Percentiles rank a stretch among this genome's conserved stretches.
These are phyloP conservation scores for Aristolochia contorta DNA, from an alignment of 164 flowering plant species.

Conservation along the genomic window DNA sequence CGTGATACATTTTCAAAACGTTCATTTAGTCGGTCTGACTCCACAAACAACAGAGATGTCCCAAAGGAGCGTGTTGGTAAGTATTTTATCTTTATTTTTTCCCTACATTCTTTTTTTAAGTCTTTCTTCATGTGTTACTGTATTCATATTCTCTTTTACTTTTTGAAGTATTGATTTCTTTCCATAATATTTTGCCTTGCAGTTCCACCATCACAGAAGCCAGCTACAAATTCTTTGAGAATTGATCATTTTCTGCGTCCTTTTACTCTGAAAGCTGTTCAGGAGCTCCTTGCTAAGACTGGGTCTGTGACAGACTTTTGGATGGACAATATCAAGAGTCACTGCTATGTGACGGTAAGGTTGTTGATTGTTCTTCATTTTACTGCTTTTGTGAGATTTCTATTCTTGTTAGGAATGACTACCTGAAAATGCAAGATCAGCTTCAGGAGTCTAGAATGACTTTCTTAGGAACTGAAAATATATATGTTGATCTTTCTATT, in stretches of 20 bases:
- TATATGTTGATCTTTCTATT: no score
- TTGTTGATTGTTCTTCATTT: no score
- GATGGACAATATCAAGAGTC: constrained; percentile 99
- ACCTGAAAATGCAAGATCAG: no score
- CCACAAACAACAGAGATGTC: constrained; percentile 36
- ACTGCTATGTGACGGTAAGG: constrained; percentile 80
- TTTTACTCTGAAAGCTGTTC: constrained; percentile 89
- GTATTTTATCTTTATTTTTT: constrained; percentile 9
- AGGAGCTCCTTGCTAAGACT: constrained; percentile 85
- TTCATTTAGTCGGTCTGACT: constrained; percentile 40
- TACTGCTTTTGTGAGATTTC: no score
- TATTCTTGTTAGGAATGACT: no score
- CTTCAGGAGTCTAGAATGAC: no score
- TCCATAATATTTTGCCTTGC: constrained; percentile 7
- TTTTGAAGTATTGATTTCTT: background rate
- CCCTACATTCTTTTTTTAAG: no score
- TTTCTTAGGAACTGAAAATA: no score
- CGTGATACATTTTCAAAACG: constrained; percentile 35
- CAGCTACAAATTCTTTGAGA: constrained; percentile 71
- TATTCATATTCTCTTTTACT: background rate
- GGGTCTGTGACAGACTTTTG: constrained; percentile 73
- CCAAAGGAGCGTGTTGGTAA: constrained; percentile 85
- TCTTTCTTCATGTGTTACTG: background rate
- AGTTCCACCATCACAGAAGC: constrained; percentile 75
- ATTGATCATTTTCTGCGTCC: constrained; percentile 90